These are phyloP conservation scores for Prinsepia uniflora DNA, from an alignment of 306 rosid genomes.

Conservation along the genomic window DNA sequence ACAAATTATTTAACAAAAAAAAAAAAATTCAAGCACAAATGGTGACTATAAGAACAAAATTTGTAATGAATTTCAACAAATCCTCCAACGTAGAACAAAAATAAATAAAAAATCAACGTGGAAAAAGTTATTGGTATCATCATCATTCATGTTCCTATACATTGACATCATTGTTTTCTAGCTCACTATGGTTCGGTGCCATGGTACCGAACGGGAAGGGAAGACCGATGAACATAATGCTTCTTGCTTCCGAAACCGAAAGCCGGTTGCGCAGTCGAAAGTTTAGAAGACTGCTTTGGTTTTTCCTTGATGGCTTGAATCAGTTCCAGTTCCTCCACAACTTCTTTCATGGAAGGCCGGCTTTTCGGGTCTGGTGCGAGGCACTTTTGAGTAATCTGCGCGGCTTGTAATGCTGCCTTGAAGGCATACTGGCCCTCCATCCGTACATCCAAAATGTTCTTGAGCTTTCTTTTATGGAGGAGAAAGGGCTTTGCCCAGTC, in stretches of 20 bases:
- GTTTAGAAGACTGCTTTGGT: slow-evolving; percentile 27
- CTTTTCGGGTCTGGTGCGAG: slow-evolving; percentile 45
- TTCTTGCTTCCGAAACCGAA: slow-evolving; percentile 5
- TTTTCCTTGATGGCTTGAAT: slow-evolving; percentile 38
- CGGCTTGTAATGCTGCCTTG: slow-evolving; percentile 49
- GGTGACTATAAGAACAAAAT: slow-evolving; percentile 1
- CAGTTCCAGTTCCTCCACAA: slow-evolving; percentile 52
- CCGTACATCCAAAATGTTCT: slow-evolving; percentile 44
- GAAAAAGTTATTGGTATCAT: slow-evolving; percentile 4
- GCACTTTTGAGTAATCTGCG: slow-evolving; percentile 56
- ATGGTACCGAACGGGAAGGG: slow-evolving; percentile 13
- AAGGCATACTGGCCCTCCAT: slow-evolving; percentile 67
- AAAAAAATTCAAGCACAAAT: slow-evolving; percentile 18
- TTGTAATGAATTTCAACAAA: slow-evolving; percentile 12
- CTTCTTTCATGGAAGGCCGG: slow-evolving; percentile 82
- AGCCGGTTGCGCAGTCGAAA: slow-evolving; percentile 2
- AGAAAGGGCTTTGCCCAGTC: slow-evolving; percentile 70
- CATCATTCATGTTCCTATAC: neutral
- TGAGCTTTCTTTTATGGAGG: slow-evolving; percentile 38
- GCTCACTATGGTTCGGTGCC: slow-evolving; percentile 10
- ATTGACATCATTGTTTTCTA: neutral
- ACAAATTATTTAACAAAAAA: too few species aligned
- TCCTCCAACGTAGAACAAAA: neutral
- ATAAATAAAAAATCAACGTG: neutral
- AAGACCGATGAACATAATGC: slow-evolving; percentile 3